phyloP scores from a whole-genome alignment of 31 red algal species.

The Porphyra umbilicalis region DNA sequence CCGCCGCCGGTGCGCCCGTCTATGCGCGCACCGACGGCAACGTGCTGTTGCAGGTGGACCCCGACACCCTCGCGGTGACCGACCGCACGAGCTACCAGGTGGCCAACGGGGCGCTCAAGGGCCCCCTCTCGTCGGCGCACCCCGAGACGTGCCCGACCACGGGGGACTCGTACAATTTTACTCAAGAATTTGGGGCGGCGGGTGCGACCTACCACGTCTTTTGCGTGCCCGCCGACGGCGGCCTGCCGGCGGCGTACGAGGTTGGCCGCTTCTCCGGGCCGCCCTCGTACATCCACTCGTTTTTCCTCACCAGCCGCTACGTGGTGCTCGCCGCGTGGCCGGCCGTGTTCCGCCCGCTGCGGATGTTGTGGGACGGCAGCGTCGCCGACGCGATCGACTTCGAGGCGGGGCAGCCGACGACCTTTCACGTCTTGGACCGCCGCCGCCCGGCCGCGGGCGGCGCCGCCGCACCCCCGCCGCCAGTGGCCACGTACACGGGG shows the following conservation, averaged over 20 bases:
- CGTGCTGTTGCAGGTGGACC: constrained; percentile 14
- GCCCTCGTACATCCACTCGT: constrained; percentile 37
- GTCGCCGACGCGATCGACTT: constrained; percentile 25
- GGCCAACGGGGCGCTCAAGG: neutral
- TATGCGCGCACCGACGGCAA: constrained; percentile 14
- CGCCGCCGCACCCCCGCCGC: too few relatives aligned
- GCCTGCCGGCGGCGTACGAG: neutral
- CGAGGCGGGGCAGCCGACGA: neutral
- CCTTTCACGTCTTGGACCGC: constrained; percentile 40
- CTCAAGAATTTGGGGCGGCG: constrained; percentile 11
- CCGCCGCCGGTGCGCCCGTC: constrained; percentile 1
- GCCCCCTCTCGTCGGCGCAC: constrained; percentile 28
- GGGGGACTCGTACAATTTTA: constrained; percentile 51
- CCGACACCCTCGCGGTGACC: constrained; percentile 15
- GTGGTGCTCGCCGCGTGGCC: constrained; percentile 40
- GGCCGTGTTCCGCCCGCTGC: constrained; percentile 7
- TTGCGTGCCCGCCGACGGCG: constrained; percentile 14
- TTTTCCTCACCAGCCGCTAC: constrained; percentile 41
- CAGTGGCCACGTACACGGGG: constrained; percentile 16
- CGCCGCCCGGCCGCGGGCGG: neutral
- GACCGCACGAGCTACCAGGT: constrained; percentile 8
- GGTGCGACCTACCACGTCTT: constrained; percentile 27
- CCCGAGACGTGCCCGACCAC: constrained; percentile 18
- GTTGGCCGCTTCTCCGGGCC: constrained; percentile 17
- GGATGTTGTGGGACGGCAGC: constrained; percentile 16